Percentiles rank a stretch among this genome's conserved stretches.
Evolutionary conservation across 176 grass and related monocot species (phyloP).

Genomic region (Paspalum notatum): DNA sequence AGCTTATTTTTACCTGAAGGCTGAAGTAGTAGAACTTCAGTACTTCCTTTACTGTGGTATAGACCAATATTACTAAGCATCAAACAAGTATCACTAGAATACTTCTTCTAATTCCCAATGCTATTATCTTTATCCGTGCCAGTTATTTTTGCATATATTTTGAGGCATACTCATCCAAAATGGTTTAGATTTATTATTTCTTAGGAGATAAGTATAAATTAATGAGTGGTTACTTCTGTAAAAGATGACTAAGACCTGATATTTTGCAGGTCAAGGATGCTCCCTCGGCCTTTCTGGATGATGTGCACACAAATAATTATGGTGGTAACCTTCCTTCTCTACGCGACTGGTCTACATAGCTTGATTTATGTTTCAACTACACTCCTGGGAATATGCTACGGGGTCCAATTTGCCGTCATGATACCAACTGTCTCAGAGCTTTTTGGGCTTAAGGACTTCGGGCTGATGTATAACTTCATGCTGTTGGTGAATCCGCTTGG

Average conservation of each 20-base stretch:
- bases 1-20: constrained; percentile 25
- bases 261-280: constrained; percentile 78
- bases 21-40: not conserved
- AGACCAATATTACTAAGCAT: constrained; percentile 20
- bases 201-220: not conserved
- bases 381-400: constrained; percentile 78
- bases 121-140: not conserved
- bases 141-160: constrained; percentile 14
- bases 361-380: constrained; percentile 74
- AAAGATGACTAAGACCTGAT: constrained; percentile 6
- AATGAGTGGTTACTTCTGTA: not conserved
- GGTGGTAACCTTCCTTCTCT: constrained; percentile 83
- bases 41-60: not conserved
- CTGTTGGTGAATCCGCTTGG: constrained; percentile 86
- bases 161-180: not conserved
- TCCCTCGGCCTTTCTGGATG: constrained; percentile 95
- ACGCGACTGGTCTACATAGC: constrained; percentile 61
- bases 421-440: constrained; percentile 86
- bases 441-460: constrained; percentile 85
- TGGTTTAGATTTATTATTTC: not conserved
- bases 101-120: not conserved
- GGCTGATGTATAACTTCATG: constrained; percentile 96
- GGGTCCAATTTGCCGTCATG: constrained; percentile 90
- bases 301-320: constrained; percentile 87
- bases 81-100: not conserved